Base-by-base conservation (phyloP, 169 alveolate genomes). In the Eimeria maxima region DNA sequence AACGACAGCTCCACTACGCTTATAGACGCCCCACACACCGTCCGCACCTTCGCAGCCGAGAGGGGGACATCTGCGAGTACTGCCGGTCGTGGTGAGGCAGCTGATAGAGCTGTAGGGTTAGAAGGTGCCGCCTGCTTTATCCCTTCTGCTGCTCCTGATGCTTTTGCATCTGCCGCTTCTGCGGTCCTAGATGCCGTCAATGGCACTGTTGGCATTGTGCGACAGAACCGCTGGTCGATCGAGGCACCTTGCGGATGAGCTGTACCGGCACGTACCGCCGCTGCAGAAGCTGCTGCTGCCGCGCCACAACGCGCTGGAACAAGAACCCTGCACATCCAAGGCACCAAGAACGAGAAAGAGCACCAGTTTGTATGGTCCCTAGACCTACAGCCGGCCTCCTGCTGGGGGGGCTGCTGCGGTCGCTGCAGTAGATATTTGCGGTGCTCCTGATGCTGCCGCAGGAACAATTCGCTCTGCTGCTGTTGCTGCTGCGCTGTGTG, bases 1-100 rank as follows among this genome's bases (percentile, higher is more conserved):
- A 97, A 97, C 45, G 84, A 74, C n/a, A 74, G 50, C 84, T 74
- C 84, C 53, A 44, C 42, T 22, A 74, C 84, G 10, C n/a, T 20
- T 16, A 74, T 13, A 27, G 84, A 42, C 13, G 57, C n/a, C 53
- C 84, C 45, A 29, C 57, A 29, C 20, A 74, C 84, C 38, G 18
- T 18, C 29, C 84, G 45, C 8, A 74, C 84, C 57, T 42, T 11
- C 42, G 84, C 84, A n/a, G 84, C 84, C 8, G 84, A 27, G 4
- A 29, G 53, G 10, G 84, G 57, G 29, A 74, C 84, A 42, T 74
- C 84, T 42, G 57, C 38, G 38, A 33, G 38, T 33, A 33, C 60
- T 1, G 60, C 60, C 16, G 60, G 10, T 53, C 16, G 20, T 29
- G 84, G n/a, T 42, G 45, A 45, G 8, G 53, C 84, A 4, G 84